Evolutionary conservation across 176 grass and related monocot genomes (phyloP).

Genomic region (Hsuehochloa calcarea): DNA sequence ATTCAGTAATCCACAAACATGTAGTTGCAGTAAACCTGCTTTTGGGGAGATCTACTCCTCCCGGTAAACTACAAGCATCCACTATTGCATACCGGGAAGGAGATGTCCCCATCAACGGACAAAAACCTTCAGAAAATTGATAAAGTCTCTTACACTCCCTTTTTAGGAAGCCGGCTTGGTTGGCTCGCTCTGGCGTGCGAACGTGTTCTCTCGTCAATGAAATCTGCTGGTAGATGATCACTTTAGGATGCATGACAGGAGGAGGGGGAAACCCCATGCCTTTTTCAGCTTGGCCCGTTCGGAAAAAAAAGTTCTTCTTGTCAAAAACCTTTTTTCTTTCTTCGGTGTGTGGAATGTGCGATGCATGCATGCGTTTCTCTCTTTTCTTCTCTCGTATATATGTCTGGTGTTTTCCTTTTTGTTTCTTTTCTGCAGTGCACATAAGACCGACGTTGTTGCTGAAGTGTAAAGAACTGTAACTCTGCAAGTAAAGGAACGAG

Average conservation of each 20-base stretch:
- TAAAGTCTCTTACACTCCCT: not conserved
- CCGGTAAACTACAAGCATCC: not conserved
- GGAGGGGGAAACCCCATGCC: not conserved
- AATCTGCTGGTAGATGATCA: constrained; percentile 20
- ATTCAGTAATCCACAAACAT: not conserved
- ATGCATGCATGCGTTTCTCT: not conserved
- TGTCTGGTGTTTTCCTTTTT: constrained; percentile 4
- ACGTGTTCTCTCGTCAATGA: constrained; percentile 24
- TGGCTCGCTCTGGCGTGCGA: not conserved
- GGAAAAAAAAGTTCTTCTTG: constrained; percentile 2
- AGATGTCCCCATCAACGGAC: constrained; percentile 19
- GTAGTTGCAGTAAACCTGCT: not conserved
- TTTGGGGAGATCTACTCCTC: not conserved
- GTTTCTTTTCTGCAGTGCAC: not conserved
- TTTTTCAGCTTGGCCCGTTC: not conserved
- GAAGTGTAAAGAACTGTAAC: not conserved
- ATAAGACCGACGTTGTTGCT: not conserved
- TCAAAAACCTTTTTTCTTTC: not conserved
- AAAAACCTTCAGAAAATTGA: constrained; percentile 32
- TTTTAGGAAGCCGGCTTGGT: not conserved
- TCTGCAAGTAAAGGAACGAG: not conserved
- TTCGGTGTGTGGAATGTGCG: constrained; percentile 12
- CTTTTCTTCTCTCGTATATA: not conserved
- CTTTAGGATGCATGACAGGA: constrained; percentile 18
- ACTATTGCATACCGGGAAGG: not conserved